Evolutionary conservation across 1,284 basidiomycete species (phyloP).

Genomic region (Puccinia hordei): DNA sequence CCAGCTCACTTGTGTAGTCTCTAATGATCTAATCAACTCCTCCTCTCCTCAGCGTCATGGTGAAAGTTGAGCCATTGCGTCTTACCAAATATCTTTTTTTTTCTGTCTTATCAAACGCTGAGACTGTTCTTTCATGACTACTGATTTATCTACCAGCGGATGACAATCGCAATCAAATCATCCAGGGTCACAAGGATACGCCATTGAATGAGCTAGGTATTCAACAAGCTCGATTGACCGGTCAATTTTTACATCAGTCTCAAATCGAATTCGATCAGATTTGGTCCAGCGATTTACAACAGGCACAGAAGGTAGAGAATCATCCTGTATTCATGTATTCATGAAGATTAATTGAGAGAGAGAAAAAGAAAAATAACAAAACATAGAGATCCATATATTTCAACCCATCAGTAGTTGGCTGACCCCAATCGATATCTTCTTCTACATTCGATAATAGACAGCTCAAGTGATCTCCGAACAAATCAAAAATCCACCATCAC

Average conservation of each 20-base stretch:
- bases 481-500: background rate
- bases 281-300: conserved; percentile 41
- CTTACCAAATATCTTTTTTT: background rate
- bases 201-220: conserved; percentile 29
- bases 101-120: background rate
- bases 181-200: conserved; percentile 38
- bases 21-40: too few species aligned
- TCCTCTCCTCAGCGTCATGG: background rate
- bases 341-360: background rate
- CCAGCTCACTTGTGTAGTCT: background rate
- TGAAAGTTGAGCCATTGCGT: conserved; percentile 4
- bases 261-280: conserved; percentile 22
- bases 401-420: background rate
- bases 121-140: background rate
- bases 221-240: conserved; percentile 31
- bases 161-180: conserved; percentile 42
- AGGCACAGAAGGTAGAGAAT: conserved; percentile 18
- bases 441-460: conserved; percentile 19
- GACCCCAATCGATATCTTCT: background rate
- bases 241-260: conserved; percentile 6
- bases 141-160: conserved; percentile 13
- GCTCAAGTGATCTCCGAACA: conserved; percentile 32
- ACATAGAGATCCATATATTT: background rate
- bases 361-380: conserved; percentile 1
- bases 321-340: background rate